These are phyloP conservation scores for Cercospora canescens DNA, from an alignment of 2,329 filamentous ascomycete species.

Conservation along the genomic window DNA sequence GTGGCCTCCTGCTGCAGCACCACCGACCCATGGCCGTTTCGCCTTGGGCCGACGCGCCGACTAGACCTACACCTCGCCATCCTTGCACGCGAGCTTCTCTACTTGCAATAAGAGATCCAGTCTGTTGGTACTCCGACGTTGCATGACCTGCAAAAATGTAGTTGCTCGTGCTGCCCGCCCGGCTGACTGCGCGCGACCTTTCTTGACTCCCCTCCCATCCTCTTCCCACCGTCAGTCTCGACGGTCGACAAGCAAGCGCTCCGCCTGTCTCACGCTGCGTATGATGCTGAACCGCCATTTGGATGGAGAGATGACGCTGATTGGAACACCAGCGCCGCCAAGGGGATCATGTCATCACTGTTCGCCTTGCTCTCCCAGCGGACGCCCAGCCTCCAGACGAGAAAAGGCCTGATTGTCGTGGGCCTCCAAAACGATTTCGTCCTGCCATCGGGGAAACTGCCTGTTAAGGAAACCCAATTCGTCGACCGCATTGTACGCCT, in stretches of 20 bases:
- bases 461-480: slow-evolving; percentile 64
- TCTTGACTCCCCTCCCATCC: slow-evolving; percentile 4
- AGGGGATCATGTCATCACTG: slow-evolving; percentile 41
- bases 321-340: not conserved
- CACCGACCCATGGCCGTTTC: not conserved
- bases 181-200: slow-evolving; percentile 10
- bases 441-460: slow-evolving; percentile 64
- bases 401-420: slow-evolving; percentile 74
- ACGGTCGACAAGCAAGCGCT: not conserved
- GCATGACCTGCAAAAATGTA: slow-evolving; percentile 22
- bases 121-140: slow-evolving; percentile 21
- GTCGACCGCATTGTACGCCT: slow-evolving; percentile 67
- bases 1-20: not conserved
- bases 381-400: slow-evolving; percentile 55
- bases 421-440: slow-evolving; percentile 93
- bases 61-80: slow-evolving; percentile 11
- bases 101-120: slow-evolving; percentile 19
- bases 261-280: not conserved
- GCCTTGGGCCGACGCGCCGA: not conserved
- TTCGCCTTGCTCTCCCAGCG: slow-evolving; percentile 47
- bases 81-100: slow-evolving; percentile 19
- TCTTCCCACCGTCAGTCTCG: not conserved
- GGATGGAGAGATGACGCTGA: not conserved
- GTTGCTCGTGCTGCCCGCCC: slow-evolving; percentile 6
- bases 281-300: not conserved